Conservation (phyloP, 129 eudicot species). For the Sambucus nigra region DNA sequence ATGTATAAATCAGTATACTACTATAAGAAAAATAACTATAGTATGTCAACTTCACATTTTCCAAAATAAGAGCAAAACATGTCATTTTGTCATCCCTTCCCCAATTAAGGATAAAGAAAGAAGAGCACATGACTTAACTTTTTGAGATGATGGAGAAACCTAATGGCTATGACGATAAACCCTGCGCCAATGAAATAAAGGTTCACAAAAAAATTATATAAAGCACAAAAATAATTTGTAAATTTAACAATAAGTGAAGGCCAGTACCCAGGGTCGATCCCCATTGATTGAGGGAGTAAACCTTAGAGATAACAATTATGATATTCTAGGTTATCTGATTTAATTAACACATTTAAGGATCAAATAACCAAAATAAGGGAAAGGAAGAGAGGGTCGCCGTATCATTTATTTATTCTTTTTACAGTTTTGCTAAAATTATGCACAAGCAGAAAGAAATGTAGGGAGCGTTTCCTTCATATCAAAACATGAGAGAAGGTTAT, state of each 20-base stretch:
- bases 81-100: neutral
- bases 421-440: neutral
- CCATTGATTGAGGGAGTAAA: neutral
- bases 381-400: neutral
- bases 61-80: neutral
- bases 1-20: constrained; percentile 5
- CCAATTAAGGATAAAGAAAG: neutral
- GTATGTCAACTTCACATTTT: constrained; percentile 1
- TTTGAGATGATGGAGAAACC: neutral
- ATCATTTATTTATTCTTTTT: too few relatives aligned
- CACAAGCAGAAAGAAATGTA: neutral
- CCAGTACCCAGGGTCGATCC: neutral
- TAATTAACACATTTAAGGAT: neutral
- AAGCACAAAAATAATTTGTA: neutral
- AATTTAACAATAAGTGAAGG: neutral
- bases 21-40: constrained; percentile 3
- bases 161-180: constrained; percentile 56
- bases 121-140: neutral
- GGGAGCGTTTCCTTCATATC: neutral
- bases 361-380: neutral
- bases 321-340: neutral
- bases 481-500: neutral
- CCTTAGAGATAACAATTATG: neutral
- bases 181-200: constrained; percentile 39
- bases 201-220: constrained; percentile 6